phyloP scores from a whole-genome alignment of 495 filamentous ascomycete genomes.

The Tetracladium setigerum region DNA sequence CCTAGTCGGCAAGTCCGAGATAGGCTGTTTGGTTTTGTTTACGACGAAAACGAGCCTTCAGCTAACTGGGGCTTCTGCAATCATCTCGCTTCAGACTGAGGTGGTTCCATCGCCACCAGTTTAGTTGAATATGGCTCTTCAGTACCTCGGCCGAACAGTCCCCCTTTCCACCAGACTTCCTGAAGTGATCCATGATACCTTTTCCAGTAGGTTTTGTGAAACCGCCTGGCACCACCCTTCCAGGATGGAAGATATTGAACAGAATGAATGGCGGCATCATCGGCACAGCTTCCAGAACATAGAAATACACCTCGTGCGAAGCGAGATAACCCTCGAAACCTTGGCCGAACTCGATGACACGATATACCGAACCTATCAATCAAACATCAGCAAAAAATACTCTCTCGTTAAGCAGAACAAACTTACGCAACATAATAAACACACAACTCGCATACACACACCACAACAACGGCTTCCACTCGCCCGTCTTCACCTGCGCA shows the following conservation, averaged over 20 bases:
- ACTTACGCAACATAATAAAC: slow-evolving; percentile 2
- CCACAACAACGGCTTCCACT: background rate
- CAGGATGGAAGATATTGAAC: slow-evolving; percentile 42
- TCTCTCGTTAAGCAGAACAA: no score
- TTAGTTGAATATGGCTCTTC: no score
- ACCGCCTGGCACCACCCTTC: slow-evolving; percentile 33
- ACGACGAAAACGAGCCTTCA: no score
- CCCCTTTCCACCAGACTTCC: no score
- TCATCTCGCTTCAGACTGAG: no score
- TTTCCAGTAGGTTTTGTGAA: background rate
- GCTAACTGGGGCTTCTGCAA: no score
- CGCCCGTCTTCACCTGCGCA: background rate
- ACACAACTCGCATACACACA: slow-evolving; percentile 2
- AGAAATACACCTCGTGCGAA: slow-evolving; percentile 40
- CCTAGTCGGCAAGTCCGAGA: no score
- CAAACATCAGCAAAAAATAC: background rate
- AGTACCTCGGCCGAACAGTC: no score
- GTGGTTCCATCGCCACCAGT: no score
- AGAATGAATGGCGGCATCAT: slow-evolving; percentile 41
- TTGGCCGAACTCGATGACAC: slow-evolving; percentile 42
- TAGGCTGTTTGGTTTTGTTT: no score
- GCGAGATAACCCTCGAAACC: slow-evolving; percentile 22
- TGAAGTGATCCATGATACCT: no score
- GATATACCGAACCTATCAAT: slow-evolving; percentile 10
- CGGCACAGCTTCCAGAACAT: slow-evolving; percentile 39